phyloP scores from a whole-genome alignment of 805 yeast species.

The Ogataea kodamae region DNA sequence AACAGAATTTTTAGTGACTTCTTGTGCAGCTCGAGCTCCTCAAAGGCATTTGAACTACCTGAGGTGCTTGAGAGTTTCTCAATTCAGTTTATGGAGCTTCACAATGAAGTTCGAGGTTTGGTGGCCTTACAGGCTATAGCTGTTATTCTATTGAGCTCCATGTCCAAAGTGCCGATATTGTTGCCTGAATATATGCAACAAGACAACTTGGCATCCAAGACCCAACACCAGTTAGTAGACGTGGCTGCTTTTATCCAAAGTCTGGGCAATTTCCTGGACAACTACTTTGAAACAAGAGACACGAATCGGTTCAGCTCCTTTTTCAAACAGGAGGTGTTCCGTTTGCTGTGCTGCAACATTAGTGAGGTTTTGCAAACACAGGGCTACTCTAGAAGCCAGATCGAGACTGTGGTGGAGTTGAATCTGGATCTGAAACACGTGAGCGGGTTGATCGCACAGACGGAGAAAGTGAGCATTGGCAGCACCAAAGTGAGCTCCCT shows the following conservation, averaged over 20 bases:
- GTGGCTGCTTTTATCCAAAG: slow-evolving; percentile 11
- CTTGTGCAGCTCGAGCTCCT: slow-evolving; percentile 15
- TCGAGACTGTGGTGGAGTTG: slow-evolving; percentile 13
- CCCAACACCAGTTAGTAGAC: slow-evolving; percentile 12
- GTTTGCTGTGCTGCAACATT: slow-evolving; percentile 11
- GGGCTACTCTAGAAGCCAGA: slow-evolving; percentile 1
- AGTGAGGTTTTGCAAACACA: slow-evolving; percentile 3
- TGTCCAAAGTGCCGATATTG: slow-evolving; percentile 5
- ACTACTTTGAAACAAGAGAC: slow-evolving; percentile 14
- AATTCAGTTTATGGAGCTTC: slow-evolving; percentile 15
- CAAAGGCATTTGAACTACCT: slow-evolving; percentile 19
- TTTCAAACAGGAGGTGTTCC: slow-evolving; percentile 20
- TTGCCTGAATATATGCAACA: slow-evolving; percentile 7
- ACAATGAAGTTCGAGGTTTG: slow-evolving; percentile 11
- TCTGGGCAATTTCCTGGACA: slow-evolving; percentile 13
- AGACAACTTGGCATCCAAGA: slow-evolving; percentile 2
- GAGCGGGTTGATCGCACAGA: slow-evolving; percentile 19
- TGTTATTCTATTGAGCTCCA: slow-evolving; percentile 18
- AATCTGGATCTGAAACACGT: slow-evolving; percentile 18
- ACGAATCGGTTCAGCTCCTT: slow-evolving; percentile 12
- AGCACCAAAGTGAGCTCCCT: slow-evolving; percentile 15
- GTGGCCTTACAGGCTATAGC: slow-evolving; percentile 18
- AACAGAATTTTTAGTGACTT: slow-evolving; percentile 18
- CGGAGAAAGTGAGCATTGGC: slow-evolving; percentile 19
- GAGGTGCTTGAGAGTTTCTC: slow-evolving; percentile 20